phyloP scores from a whole-genome alignment of 176 grass and related monocot genomes.

The Elymus sibiricus region DNA sequence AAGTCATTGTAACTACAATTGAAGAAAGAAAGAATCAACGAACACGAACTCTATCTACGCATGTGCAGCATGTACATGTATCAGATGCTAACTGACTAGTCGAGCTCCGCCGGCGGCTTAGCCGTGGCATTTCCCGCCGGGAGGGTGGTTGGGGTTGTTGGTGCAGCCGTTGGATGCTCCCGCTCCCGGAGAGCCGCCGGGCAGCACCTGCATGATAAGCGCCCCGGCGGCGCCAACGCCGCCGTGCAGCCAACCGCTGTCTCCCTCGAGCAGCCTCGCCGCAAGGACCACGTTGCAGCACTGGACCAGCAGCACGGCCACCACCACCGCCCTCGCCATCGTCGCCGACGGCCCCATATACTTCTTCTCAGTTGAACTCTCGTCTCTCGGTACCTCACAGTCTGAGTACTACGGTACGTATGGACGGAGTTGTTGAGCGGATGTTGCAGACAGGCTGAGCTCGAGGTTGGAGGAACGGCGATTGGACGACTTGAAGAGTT shows the following conservation, averaged over 20 bases:
- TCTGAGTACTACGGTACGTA: no score
- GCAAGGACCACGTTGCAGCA: not conserved
- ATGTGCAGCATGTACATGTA: not conserved
- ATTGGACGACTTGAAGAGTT: not conserved
- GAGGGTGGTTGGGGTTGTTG: not conserved
- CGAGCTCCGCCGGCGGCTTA: not conserved
- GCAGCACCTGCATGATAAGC: not conserved
- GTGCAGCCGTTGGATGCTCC: not conserved
- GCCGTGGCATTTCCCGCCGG: not conserved
- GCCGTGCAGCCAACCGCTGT: not conserved
- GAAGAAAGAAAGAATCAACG: not conserved
- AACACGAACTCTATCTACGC: not conserved
- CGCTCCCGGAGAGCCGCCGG: not conserved
- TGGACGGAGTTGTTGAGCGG: no score
- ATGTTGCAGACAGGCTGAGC: not conserved
- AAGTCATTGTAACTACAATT: not conserved
- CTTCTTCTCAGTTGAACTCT: not conserved
- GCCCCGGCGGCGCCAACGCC: not conserved
- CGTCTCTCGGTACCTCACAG: no score
- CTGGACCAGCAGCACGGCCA: slow-evolving; percentile 19
- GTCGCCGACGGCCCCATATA: not conserved
- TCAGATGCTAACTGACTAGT: not conserved
- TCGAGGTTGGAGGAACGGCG: not conserved
- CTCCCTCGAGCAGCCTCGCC: not conserved
- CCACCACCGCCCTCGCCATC: not conserved